Conservation (phyloP, 31 red algal species). For the Asparagopsis taxiformis region DNA sequence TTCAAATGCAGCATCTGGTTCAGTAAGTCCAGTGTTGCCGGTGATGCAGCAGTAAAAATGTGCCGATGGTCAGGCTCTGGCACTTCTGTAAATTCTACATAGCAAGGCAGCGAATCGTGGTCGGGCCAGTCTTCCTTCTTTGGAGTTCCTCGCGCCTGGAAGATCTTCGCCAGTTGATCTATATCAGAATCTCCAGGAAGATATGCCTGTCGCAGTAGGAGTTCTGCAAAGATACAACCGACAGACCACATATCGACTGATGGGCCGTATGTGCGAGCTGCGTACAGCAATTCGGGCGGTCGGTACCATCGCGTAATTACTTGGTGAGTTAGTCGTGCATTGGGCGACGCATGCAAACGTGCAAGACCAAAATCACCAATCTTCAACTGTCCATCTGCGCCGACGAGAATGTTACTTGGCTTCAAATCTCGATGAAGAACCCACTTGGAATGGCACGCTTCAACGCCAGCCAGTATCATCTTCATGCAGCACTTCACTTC, state of each 20-base stretch:
- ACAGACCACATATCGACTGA: slow-evolving; percentile 96
- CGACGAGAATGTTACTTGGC: slow-evolving; percentile 94
- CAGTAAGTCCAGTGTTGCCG: slow-evolving; percentile 70
- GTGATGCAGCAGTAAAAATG: slow-evolving; percentile 76
- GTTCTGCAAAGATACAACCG: slow-evolving; percentile 99
- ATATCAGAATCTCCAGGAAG: slow-evolving; percentile 92
- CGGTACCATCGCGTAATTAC: slow-evolving; percentile 98
- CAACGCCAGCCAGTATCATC: slow-evolving; percentile 78
- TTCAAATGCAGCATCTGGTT: slow-evolving; percentile 76
- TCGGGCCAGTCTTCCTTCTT: slow-evolving; percentile 81
- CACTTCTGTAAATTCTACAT: slow-evolving; percentile 66
- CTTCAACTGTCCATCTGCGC: slow-evolving; percentile 88
- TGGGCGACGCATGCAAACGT: slow-evolving; percentile 74
- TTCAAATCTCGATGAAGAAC: slow-evolving; percentile 97
- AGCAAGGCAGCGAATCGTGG: slow-evolving; percentile 77
- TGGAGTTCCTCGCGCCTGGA: slow-evolving; percentile 80
- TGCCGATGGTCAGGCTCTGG: slow-evolving; percentile 56
- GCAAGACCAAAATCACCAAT: slow-evolving; percentile 98
- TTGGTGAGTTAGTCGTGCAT: slow-evolving; percentile 84
- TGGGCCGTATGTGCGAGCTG: slow-evolving; percentile 78
- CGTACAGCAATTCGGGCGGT: slow-evolving; percentile 94
- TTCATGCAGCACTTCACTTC: slow-evolving; percentile 86
- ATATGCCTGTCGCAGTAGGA: slow-evolving; percentile 84
- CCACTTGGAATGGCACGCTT: slow-evolving; percentile 76
- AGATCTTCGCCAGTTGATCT: slow-evolving; percentile 90